These are phyloP conservation scores for Plicaturopsis crispa DNA, from an alignment of 768 basidiomycete species.

Conservation along the genomic window DNA sequence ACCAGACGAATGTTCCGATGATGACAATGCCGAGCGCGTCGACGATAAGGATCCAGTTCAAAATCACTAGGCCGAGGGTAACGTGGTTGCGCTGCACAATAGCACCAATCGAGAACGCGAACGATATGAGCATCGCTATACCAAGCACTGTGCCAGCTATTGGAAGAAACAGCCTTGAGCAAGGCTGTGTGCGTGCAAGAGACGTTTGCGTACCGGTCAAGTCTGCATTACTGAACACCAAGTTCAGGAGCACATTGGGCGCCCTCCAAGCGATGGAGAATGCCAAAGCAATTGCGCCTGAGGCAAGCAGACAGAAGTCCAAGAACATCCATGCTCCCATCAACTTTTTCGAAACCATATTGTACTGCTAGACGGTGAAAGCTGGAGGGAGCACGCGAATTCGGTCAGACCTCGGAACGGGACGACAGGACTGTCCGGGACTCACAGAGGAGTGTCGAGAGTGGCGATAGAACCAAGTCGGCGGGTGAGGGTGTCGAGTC, in stretches of 20 bases:
- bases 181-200: conserved; percentile 1
- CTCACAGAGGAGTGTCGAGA: not conserved
- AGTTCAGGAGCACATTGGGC: conserved; percentile 64
- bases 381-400: conserved; percentile 9
- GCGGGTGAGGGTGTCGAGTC: conserved; percentile 9
- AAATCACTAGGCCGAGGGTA: conserved; percentile 60
- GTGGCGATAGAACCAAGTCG: conserved; percentile 7
- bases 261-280: conserved; percentile 68
- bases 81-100: conserved; percentile 65
- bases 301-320: conserved; percentile 62
- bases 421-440: not conserved
- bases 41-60: conserved; percentile 68
- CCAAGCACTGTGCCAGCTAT: conserved; percentile 70
- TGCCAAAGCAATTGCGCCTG: conserved; percentile 56
- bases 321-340: conserved; percentile 69
- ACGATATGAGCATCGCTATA: conserved; percentile 57
- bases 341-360: conserved; percentile 68
- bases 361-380: conserved; percentile 18
- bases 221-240: conserved; percentile 52
- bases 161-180: too few relatives aligned
- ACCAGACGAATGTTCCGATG: conserved; percentile 75
- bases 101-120: conserved; percentile 62
- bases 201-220: conserved; percentile 45
- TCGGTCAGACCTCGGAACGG: not conserved
- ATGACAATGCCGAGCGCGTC: conserved; percentile 55